These are phyloP conservation scores for Pestalotiopsis sp. DNA, from an alignment of 2,329 filamentous ascomycete genomes.

Conservation along the genomic window DNA sequence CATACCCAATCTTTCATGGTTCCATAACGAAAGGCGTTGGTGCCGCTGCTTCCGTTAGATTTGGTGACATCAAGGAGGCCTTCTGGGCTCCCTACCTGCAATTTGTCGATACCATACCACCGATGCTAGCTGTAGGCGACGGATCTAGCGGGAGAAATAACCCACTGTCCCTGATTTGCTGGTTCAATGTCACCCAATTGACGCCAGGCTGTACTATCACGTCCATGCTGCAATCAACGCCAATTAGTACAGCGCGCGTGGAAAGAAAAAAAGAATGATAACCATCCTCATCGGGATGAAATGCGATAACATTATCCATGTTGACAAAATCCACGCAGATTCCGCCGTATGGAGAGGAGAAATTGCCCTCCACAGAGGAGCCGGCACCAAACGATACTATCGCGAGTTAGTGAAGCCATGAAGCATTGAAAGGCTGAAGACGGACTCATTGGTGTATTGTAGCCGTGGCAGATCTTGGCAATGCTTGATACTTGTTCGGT, in stretches of 20 bases:
- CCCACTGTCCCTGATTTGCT: constrained; percentile 59
- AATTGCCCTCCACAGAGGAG: constrained; percentile 70
- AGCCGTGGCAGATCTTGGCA: constrained; percentile 60
- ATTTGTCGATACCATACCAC: constrained; percentile 66
- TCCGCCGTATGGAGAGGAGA: constrained; percentile 65
- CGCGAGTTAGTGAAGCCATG: neutral
- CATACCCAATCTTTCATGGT: constrained; percentile 78
- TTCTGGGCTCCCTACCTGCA: constrained; percentile 36
- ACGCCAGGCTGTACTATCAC: constrained; percentile 70
- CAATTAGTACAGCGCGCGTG: neutral
- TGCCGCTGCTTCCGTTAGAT: constrained; percentile 40
- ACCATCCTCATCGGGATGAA: constrained; percentile 58
- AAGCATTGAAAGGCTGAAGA: neutral
- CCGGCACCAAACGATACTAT: constrained; percentile 72
- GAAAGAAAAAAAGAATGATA: neutral
- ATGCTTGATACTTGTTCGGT: constrained; percentile 66
- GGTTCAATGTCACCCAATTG: constrained; percentile 67
- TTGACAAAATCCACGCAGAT: constrained; percentile 68
- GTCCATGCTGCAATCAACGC: constrained; percentile 50
- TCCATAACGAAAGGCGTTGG: constrained; percentile 64
- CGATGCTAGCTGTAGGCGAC: constrained; percentile 58
- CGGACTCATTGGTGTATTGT: constrained; percentile 64
- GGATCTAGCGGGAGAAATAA: constrained; percentile 73
- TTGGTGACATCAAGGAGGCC: neutral
- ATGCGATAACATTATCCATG: constrained; percentile 66